Evolutionary conservation across 2,329 filamentous ascomycete species (phyloP).

Genomic region (Talaromyces sp.): DNA sequence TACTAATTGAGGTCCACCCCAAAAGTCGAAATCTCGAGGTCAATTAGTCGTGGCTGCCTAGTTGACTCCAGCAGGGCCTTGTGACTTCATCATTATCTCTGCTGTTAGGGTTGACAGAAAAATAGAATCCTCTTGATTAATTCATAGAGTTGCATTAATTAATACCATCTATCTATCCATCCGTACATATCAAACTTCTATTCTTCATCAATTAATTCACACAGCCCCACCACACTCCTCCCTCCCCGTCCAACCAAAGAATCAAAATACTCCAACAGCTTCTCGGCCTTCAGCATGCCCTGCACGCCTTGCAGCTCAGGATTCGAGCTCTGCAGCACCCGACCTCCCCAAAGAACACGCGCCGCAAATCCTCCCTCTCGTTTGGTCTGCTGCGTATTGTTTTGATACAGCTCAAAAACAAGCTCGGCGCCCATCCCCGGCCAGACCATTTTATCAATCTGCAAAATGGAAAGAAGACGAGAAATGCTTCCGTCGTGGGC

Average conservation of each 20-base stretch:
- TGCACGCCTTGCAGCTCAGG: slow-evolving; percentile 63
- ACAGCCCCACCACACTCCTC: slow-evolving; percentile 13
- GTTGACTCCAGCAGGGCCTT: too few species aligned
- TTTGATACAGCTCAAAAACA: slow-evolving; percentile 66
- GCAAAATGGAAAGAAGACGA: slow-evolving; percentile 62
- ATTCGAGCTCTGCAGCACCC: slow-evolving; percentile 61
- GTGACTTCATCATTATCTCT: too few species aligned
- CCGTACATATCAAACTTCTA: neutral
- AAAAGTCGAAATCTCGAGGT: too few species aligned
- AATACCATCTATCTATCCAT: neutral
- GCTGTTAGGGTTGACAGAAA: too few species aligned
- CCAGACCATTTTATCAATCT: slow-evolving; percentile 74
- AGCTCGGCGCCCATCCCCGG: slow-evolving; percentile 77
- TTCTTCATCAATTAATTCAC: neutral
- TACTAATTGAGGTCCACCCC: too few species aligned
- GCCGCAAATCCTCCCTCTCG: slow-evolving; percentile 44
- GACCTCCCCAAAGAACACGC: slow-evolving; percentile 66
- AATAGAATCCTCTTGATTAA: too few species aligned
- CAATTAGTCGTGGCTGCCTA: too few species aligned
- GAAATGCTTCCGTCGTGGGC: slow-evolving; percentile 74
- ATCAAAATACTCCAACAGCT: slow-evolving; percentile 65
- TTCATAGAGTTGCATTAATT: neutral
- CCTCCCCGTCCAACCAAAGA: slow-evolving; percentile 57
- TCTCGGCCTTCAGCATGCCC: slow-evolving; percentile 44
- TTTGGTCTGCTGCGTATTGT: slow-evolving; percentile 18